A percentile compares a stretch with the other conserved stretches of the same genome.
Evolutionary conservation across 768 basidiomycete genomes (phyloP).

Genomic region (Panus rudis): DNA sequence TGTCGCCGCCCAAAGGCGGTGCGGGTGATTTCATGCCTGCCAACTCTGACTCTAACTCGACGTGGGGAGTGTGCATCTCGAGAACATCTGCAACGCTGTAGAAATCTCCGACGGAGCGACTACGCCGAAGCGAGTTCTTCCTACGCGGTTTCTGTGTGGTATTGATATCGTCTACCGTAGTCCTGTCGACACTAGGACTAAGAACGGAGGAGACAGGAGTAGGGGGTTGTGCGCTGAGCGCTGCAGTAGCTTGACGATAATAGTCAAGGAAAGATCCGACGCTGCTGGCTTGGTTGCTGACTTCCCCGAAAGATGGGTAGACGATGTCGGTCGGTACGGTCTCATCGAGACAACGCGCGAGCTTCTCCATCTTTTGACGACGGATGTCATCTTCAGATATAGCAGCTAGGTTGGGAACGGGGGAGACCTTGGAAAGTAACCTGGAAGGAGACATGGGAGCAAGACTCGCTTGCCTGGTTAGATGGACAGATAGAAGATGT

Average conservation of each 20-base stretch:
- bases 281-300: conserved; percentile 6
- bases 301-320: conserved; percentile 15
- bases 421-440: background rate
- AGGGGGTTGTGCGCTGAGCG: too few relatives aligned
- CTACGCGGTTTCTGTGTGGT: background rate
- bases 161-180: background rate
- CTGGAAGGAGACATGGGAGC: background rate
- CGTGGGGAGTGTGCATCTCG: conserved; percentile 6
- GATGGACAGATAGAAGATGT: background rate
- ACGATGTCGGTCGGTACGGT: conserved; percentile 14
- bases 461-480: background rate
- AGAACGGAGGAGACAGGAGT: background rate
- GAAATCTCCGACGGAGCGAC: conserved; percentile 17
- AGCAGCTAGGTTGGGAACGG: background rate
- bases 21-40: background rate
- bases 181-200: background rate
- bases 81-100: conserved; percentile 10
- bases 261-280: conserved; percentile 21
- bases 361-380: conserved; percentile 10
- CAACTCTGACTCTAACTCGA: background rate
- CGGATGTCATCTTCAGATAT: background rate
- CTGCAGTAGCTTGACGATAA: too few relatives aligned
- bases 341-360: conserved; percentile 8
- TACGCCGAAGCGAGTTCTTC: conserved; percentile 9
- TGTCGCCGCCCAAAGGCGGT: background rate